A percentile compares a stretch with the other conserved stretches of the same genome.
Evolutionary conservation across 2,329 filamentous ascomycete species (phyloP).

Genomic region (Cladosporium halotolerans): DNA sequence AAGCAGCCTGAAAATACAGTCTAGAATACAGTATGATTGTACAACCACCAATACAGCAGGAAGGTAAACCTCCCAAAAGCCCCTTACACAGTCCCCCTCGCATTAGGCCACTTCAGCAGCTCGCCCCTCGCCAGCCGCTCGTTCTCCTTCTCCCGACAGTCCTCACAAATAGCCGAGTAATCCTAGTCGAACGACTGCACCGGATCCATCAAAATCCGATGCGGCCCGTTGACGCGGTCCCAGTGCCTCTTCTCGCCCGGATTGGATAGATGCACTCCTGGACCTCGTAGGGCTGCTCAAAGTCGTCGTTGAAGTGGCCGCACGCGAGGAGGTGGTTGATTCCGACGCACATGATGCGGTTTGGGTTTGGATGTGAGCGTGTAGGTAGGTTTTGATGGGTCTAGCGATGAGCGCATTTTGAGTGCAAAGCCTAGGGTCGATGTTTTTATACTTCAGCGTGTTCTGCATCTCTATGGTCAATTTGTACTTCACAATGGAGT

Average conservation of each 20-base stretch:
- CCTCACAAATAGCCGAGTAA: background rate
- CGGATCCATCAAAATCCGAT: background rate
- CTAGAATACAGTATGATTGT: too few relatives aligned
- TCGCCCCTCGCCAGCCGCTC: background rate
- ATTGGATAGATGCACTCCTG: background rate
- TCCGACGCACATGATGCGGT: background rate
- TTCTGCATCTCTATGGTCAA: too few relatives aligned
- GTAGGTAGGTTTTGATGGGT: too few relatives aligned
- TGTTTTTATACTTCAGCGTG: too few relatives aligned
- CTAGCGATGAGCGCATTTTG: too few relatives aligned
- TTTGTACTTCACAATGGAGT: too few relatives aligned
- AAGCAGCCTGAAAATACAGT: too few relatives aligned
- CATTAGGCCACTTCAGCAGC: background rate
- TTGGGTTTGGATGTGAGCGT: too few relatives aligned
- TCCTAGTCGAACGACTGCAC: background rate
- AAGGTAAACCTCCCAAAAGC: too few relatives aligned
- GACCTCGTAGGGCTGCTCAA: background rate
- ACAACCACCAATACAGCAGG: too few relatives aligned
- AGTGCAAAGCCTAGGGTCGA: too few relatives aligned
- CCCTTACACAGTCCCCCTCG: background rate
- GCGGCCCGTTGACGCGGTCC: conserved; percentile 1
- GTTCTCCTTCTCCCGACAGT: conserved; percentile 3
- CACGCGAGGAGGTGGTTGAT: conserved; percentile 2
- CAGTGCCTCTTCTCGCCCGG: background rate
- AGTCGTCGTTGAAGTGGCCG: background rate